Percentiles rank a stretch among this genome's conserved stretches.
These are phyloP conservation scores for Pythium rishiriense DNA, from an alignment of 352 stramenopile species.

Conservation along the genomic window DNA sequence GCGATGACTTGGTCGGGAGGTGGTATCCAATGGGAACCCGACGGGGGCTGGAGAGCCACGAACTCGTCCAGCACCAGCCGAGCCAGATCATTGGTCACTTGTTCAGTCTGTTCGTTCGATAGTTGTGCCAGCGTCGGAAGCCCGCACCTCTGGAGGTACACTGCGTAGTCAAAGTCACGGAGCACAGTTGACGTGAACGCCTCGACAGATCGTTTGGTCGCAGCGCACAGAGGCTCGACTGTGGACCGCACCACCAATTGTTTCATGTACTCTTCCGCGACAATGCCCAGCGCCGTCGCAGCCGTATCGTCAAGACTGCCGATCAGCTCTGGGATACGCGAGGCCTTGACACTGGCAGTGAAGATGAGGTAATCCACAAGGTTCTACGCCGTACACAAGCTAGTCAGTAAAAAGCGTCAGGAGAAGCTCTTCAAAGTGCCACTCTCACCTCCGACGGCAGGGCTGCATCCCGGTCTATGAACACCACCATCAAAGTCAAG, in stretches of 20 bases:
- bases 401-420: neutral
- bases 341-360: slow-evolving; percentile 60
- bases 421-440: neutral
- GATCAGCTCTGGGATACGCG: slow-evolving; percentile 64
- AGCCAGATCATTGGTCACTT: slow-evolving; percentile 10
- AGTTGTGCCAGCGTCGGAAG: neutral
- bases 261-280: slow-evolving; percentile 75
- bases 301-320: slow-evolving; percentile 79
- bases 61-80: slow-evolving; percentile 23
- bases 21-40: neutral
- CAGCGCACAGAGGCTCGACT: slow-evolving; percentile 22
- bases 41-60: slow-evolving; percentile 4
- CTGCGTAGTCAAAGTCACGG: slow-evolving; percentile 57
- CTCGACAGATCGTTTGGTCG: slow-evolving; percentile 24
- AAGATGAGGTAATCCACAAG: slow-evolving; percentile 77
- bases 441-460: slow-evolving; percentile 52
- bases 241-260: slow-evolving; percentile 44
- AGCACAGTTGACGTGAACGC: slow-evolving; percentile 47
- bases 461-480: slow-evolving; percentile 38
- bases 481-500: neutral
- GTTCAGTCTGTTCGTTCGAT: neutral
- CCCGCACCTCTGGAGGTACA: slow-evolving; percentile 12
- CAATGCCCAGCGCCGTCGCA: slow-evolving; percentile 63
- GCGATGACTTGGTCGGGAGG: neutral
- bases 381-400: slow-evolving; percentile 27